phyloP scores from a whole-genome alignment of 495 filamentous ascomycete species.

The Penicillium waksmanii region DNA sequence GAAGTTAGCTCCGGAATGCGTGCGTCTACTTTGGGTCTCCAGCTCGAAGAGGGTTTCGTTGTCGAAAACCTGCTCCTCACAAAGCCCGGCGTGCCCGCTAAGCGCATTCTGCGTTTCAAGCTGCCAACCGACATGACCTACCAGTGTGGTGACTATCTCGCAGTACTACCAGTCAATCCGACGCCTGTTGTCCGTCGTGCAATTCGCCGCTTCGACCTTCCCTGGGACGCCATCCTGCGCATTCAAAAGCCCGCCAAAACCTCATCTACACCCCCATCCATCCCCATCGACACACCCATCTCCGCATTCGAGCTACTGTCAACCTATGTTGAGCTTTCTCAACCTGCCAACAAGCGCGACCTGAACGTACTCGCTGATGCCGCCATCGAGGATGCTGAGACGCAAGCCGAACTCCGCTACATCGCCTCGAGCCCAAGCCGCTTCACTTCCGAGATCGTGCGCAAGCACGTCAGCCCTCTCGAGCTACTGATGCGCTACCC shows the following conservation, averaged over 20 bases:
- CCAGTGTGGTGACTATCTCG: constrained; percentile 74
- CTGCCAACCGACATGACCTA: constrained; percentile 70
- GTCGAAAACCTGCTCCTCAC: constrained; percentile 59
- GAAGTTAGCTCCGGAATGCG: constrained; percentile 61
- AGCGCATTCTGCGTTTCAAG: constrained; percentile 67
- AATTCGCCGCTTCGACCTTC: constrained; percentile 56
- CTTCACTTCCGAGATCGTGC: constrained; percentile 56
- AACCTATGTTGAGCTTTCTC: constrained; percentile 72
- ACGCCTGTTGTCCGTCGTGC: constrained; percentile 58
- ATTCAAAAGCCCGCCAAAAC: constrained; percentile 42
- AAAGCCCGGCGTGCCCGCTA: constrained; percentile 55
- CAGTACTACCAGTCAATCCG: constrained; percentile 71
- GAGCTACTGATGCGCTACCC: constrained; percentile 66
- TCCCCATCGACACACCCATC: constrained; percentile 63
- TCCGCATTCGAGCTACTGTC: constrained; percentile 64
- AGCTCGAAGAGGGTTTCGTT: constrained; percentile 66
- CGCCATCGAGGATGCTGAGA: constrained; percentile 27
- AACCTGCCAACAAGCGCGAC: constrained; percentile 63
- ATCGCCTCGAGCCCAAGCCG: constrained; percentile 37
- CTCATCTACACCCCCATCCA: constrained; percentile 46
- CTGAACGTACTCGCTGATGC: constrained; percentile 54
- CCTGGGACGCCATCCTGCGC: constrained; percentile 61
- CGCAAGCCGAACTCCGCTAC: constrained; percentile 35
- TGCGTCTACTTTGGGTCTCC: constrained; percentile 64
- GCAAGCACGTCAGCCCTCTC: constrained; percentile 63